phyloP scores from a whole-genome alignment of 2,329 filamentous ascomycete genomes.

The Aspergillus eucalypticola region DNA sequence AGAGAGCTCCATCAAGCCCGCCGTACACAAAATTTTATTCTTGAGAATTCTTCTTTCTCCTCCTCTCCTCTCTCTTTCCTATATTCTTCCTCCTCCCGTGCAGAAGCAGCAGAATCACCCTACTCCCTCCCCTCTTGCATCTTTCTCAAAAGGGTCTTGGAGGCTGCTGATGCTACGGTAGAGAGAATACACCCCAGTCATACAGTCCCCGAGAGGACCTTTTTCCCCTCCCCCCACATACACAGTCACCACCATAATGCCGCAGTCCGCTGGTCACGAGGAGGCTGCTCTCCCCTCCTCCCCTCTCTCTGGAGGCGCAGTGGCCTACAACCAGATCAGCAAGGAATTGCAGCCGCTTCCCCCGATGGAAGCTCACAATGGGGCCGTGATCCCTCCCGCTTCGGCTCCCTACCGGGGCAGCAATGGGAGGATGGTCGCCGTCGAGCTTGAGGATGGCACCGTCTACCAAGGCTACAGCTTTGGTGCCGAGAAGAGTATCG shows the following conservation, averaged over 20 bases:
- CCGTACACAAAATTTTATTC: conserved; percentile 31
- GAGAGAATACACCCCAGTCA: conserved; percentile 30
- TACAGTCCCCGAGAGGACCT: conserved; percentile 44
- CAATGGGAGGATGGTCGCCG: conserved; percentile 67
- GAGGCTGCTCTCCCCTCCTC: conserved; percentile 39
- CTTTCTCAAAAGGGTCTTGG: conserved; percentile 25
- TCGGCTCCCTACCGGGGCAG: conserved; percentile 58
- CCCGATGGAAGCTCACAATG: conserved; percentile 33
- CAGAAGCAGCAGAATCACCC: conserved; percentile 29
- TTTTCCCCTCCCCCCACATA: conserved; percentile 25
- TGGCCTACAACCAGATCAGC: conserved; percentile 37
- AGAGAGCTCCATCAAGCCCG: conserved; percentile 20
- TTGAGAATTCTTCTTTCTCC: conserved; percentile 19
- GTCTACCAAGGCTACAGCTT: conserved; percentile 96
- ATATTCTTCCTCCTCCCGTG: conserved; percentile 29
- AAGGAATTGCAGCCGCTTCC: conserved; percentile 34
- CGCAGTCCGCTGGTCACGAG: conserved; percentile 33
- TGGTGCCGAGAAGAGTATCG: conserved; percentile 88
- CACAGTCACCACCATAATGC: conserved; percentile 29
- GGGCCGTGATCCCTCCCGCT: conserved; percentile 55
- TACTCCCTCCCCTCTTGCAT: conserved; percentile 17
- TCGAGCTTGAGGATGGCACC: conserved; percentile 90
- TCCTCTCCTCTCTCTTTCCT: conserved; percentile 23
- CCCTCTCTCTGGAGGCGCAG: conserved; percentile 43
- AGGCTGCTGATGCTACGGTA: conserved; percentile 43